Conservation (phyloP, 768 basidiomycete genomes). For the Pholiota conissans region DNA sequence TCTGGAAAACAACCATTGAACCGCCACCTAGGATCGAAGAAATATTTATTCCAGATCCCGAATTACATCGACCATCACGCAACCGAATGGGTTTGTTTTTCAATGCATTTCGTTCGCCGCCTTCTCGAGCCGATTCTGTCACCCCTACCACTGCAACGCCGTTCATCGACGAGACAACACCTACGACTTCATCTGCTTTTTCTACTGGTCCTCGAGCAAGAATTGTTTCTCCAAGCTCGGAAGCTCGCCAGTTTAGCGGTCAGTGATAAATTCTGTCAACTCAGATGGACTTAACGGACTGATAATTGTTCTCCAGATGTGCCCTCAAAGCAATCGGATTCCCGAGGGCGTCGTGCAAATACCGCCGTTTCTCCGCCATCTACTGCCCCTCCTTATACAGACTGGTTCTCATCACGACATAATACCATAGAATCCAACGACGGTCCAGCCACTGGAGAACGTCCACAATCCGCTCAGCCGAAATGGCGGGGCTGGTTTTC, state of each 20-base stretch:
- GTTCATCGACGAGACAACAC: conserved; percentile 8
- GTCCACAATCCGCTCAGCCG: conserved; percentile 23
- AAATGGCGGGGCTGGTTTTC: conserved; percentile 52
- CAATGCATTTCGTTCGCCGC: conserved; percentile 51
- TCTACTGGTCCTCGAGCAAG: background rate
- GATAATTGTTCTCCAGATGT: background rate
- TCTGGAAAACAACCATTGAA: conserved; percentile 75
- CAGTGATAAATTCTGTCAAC: background rate
- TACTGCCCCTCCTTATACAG: conserved; percentile 22
- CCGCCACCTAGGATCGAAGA: conserved; percentile 29
- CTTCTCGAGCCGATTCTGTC: conserved; percentile 36
- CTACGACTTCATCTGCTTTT: background rate
- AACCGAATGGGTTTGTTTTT: conserved; percentile 50
- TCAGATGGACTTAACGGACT: background rate
- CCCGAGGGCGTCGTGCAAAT: conserved; percentile 14
- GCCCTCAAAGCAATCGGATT: background rate
- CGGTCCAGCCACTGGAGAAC: conserved; percentile 18
- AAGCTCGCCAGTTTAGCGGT: background rate
- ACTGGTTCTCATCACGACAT: conserved; percentile 13
- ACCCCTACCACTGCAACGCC: conserved; percentile 27
- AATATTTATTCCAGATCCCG: conserved; percentile 29
- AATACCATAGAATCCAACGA: conserved; percentile 18
- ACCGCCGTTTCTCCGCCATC: conserved; percentile 25
- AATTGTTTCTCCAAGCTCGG: background rate
- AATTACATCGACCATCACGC: conserved; percentile 31